Evolutionary conservation across 306 rosid species (phyloP), one percentile per base, ranked within the genome.

Genomic region (Astragalus glycyphyllos): DNA sequence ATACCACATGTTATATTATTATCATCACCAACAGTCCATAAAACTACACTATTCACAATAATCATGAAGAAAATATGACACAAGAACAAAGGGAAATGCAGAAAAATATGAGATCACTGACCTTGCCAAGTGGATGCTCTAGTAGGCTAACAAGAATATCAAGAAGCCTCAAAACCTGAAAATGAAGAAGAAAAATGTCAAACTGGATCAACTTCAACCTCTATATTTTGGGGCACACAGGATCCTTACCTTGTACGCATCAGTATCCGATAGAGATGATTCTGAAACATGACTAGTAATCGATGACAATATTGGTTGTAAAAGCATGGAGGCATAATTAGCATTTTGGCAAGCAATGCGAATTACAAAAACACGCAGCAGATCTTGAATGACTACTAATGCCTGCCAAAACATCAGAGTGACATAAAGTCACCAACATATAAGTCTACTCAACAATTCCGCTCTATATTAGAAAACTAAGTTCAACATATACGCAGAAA

Each of bases 111-210:
- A 42, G 13, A 9, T 34, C 32, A 32, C 26, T 17, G 65, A 94
- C 99, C 99, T 94, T 87, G 82, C 88, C 89, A 73, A 72, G 86
- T 20, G 99, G 96, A 85, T 94, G 97, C 91, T 89, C 97, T 82
- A 85, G 79, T 74, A 94, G 80, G 78, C 91, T 85, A 48, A 89
- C 89, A 84, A 94, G 86, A 88, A 94, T 91, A 73, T 94, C 97
- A 72, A 94, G 89, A 73, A 86, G 95, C 82, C 90, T 89, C 87
- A 45, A 87, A 71, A 94, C 84, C 98, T 94, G 84, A 78, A 84
- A 70, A 78, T 41, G 48, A 63, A 60, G 56, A 29, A 55, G 45
- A 82, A 54, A 55, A 67, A 42, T 45, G 37, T 51, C 68, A 67
- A 77, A 65, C 45, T 60, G 68, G 42, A 72, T 14, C 8, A 69